Evolutionary conservation across 148 eudicot species (phyloP), one percentile per base, ranked within the genome.

Genomic region (Beta vulgaris): DNA sequence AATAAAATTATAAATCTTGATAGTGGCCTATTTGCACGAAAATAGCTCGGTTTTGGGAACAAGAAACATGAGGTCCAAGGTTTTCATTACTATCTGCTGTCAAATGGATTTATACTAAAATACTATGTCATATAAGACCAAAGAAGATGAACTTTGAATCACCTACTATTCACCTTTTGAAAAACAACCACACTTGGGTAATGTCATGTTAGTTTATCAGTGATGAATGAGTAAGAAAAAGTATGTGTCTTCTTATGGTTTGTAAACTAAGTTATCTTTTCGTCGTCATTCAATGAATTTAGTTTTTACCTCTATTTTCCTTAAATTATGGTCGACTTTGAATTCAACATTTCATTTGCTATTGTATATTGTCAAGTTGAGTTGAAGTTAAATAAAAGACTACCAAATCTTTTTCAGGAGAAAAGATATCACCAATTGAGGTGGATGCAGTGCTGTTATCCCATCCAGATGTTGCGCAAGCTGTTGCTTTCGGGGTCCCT

Each of bases 351-450:
- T 32, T 39, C 7, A 15, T 35, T 32, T 39, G 54, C 42, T 37
- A 39, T 51, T 35, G 21, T 36, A 59, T 66, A 51, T n/a, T 36
- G 32, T 46, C 48, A 62, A 75, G 71, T 62, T 63, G 46, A 4
- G 49, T n/a, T 72, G 40, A 34, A 51, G 23, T 32, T 46, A 26
- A 42, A 73, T n/a, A n/a, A n/a, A n/a, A n/a, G n/a, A n/a, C 23
- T 49, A 25, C 36, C 43, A 34, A 25, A 46, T 73, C 44, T 35
- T 58, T 74, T 85, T 37, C 92, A 95, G 98, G 98, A 21, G 98
- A 95, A 79, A 95, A 95, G 82, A 95, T 95, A 40, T 95, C 98
- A 69, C 98, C 98, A 44, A 90, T 95, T 66, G 98, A 95, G 83
- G 98, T 95, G 78, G 98, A 95, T 63, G 84, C 98, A 0, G 96